Evolutionary conservation across 176 grass and related monocot species (phyloP).

Genomic region (Carex pumila): DNA sequence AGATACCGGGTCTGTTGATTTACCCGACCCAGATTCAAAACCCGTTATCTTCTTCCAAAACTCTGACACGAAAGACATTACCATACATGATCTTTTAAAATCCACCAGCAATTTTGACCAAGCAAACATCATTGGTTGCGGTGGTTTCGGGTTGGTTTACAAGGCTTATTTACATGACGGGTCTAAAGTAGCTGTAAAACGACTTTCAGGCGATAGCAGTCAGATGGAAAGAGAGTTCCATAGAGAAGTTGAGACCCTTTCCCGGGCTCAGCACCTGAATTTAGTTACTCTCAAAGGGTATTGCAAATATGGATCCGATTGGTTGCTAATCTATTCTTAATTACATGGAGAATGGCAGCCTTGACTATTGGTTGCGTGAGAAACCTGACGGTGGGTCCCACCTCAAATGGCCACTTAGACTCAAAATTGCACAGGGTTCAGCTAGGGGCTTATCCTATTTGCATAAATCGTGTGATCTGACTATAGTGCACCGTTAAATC

Average conservation of each 20-base stretch:
- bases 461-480: slow-evolving; percentile 85
- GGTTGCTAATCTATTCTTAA: slow-evolving; percentile 83
- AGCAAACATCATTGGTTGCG: slow-evolving; percentile 90
- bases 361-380: slow-evolving; percentile 96
- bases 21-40: slow-evolving; percentile 55
- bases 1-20: slow-evolving; percentile 27
- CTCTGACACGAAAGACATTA: slow-evolving; percentile 61
- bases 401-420: slow-evolving; percentile 74
- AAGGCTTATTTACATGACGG: slow-evolving; percentile 91
- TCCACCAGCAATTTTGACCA: slow-evolving; percentile 96
- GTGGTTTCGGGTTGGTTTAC: slow-evolving; percentile 84
- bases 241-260: slow-evolving; percentile 82
- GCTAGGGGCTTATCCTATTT: slow-evolving; percentile 81
- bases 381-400: slow-evolving; percentile 49
- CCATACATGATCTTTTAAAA: slow-evolving; percentile 68
- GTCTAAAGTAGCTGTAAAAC: slow-evolving; percentile 81
- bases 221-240: slow-evolving; percentile 98
- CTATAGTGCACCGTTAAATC: slow-evolving; percentile 96
- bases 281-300: slow-evolving; percentile 81
- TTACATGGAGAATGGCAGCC: slow-evolving; percentile 91
- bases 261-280: slow-evolving; percentile 79
- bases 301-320: slow-evolving; percentile 73
- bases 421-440: slow-evolving; percentile 81
- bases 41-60: slow-evolving; percentile 79
- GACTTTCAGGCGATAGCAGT: slow-evolving; percentile 82